Evolutionary conservation across 371 early-diverging fungal genomes (phyloP).

Genomic region (Mortierella sp.): DNA sequence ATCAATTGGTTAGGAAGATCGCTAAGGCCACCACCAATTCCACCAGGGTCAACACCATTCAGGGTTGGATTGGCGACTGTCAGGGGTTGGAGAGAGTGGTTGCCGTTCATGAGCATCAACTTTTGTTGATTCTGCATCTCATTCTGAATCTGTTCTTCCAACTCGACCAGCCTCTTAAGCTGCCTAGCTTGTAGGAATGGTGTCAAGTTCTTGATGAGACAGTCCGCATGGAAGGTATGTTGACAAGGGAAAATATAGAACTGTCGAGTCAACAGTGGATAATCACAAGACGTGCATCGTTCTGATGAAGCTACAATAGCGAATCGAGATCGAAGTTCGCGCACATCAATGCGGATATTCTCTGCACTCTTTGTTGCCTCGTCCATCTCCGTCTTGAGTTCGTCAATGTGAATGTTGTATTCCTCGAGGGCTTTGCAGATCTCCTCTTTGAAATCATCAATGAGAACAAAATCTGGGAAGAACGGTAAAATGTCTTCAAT

Average conservation of each 20-base stretch:
- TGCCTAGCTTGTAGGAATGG: slow-evolving; percentile 48
- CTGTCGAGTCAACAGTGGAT: slow-evolving; percentile 83
- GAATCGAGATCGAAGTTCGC: slow-evolving; percentile 81
- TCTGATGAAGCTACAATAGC: slow-evolving; percentile 84
- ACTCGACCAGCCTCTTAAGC: slow-evolving; percentile 59
- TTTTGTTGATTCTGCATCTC: slow-evolving; percentile 60
- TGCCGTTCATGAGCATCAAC: slow-evolving; percentile 37
- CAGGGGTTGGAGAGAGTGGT: slow-evolving; percentile 20
- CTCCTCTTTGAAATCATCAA: slow-evolving; percentile 95
- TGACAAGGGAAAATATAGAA: slow-evolving; percentile 97
- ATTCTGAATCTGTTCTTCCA: slow-evolving; percentile 68
- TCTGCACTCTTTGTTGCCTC: slow-evolving; percentile 90
- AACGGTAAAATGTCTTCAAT: slow-evolving; percentile 96
- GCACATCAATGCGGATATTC: slow-evolving; percentile 85
- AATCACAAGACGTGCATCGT: slow-evolving; percentile 82
- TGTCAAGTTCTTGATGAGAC: slow-evolving; percentile 78
- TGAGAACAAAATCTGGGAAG: slow-evolving; percentile 94
- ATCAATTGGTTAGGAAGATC: slow-evolving; percentile 27
- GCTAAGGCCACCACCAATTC: slow-evolving; percentile 13
- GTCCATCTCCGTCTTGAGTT: slow-evolving; percentile 89
- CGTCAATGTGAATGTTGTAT: slow-evolving; percentile 85
- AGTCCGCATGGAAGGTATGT: slow-evolving; percentile 94
- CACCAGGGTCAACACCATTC: slow-evolving; percentile 16
- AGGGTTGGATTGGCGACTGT: background rate
- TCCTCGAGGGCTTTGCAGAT: slow-evolving; percentile 88